phyloP scores from a whole-genome alignment of 192 early-diverging fungal genomes.

The Coemansia sp. region DNA sequence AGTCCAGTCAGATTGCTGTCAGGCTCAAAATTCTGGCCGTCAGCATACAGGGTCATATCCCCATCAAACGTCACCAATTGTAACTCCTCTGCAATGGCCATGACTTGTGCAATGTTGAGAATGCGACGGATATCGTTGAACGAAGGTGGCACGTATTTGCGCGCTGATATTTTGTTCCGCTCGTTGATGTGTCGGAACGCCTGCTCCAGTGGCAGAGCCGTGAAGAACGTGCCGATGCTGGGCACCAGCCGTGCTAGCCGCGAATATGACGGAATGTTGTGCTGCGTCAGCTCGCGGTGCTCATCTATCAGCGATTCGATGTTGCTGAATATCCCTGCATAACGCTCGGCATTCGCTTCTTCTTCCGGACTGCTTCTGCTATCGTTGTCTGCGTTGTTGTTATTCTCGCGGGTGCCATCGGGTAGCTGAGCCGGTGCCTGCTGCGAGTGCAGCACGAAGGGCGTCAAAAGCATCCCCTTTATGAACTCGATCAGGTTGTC shows the following conservation, averaged over 20 bases:
- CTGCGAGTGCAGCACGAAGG: conserved; percentile 81
- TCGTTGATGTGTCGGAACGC: conserved; percentile 72
- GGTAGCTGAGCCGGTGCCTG: conserved; percentile 7
- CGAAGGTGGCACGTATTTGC: conserved; percentile 82
- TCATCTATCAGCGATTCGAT: conserved; percentile 80
- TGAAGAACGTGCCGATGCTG: conserved; percentile 81
- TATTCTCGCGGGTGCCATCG: not conserved
- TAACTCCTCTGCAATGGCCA: conserved; percentile 69
- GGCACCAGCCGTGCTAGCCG: conserved; percentile 77
- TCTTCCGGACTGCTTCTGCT: conserved; percentile 9
- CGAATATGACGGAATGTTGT: conserved; percentile 58
- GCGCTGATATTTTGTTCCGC: conserved; percentile 66
- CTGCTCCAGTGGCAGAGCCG: conserved; percentile 69
- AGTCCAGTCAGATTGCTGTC: conserved; percentile 65
- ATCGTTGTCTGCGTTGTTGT: conserved; percentile 4
- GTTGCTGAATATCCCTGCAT: conserved; percentile 74
- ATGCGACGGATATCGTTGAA: conserved; percentile 92
- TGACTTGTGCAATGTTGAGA: conserved; percentile 86
- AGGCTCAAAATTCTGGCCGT: conserved; percentile 78
- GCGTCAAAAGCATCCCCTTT: conserved; percentile 80
- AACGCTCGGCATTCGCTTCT: conserved; percentile 66
- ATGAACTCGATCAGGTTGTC: conserved; percentile 91
- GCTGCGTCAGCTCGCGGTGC: conserved; percentile 33
- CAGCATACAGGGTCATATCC: conserved; percentile 91
- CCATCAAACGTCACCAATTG: conserved; percentile 90